Evolutionary conservation across 148 eudicot species (phyloP), one percentile per base, ranked within the genome.

Genomic region (Camellia sinensis): DNA sequence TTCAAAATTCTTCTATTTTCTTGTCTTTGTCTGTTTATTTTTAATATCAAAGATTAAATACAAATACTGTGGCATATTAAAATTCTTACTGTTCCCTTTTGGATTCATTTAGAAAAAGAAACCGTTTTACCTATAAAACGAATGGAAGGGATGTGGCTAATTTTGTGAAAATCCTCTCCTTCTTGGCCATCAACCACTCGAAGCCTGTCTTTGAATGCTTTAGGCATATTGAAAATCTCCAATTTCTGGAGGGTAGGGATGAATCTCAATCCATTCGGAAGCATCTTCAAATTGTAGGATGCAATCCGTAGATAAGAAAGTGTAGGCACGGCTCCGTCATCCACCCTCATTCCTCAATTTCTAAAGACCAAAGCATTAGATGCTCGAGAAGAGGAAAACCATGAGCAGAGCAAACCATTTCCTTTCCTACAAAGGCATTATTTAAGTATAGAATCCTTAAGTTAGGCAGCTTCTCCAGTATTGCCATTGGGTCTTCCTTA

Each of bases 211-310:
- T 41, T 5, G 52, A 69, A 45, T 45, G 19, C 19, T 43, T 45
- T 6, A 69, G 50, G 50, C 50, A 43, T 43, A 0, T 0, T 0
- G 0, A 0, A 0, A 69, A 69, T 45, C 1, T 0, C 0, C 53
- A 69, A 15, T 17, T 13, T 1, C 11, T 69, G n/a, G 10, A 69
- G 53, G 19, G 19, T 15, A 17, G 29, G 12, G 52, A 44, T 4
- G 12, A 66, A 81, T 54, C 22, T 41, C 22, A 83, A 68, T 46
- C 76, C 84, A 29, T 54, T 46, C 0, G 86, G 88, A 73, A 86
- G 6, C 79, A 12, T 45, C 76, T 22, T 12, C 76, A 81, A 29
- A 0, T 75, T 4, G 69, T 83, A 84, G 3, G 37, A 3, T n/a
- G 18, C 4, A 67, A 87, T 59, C 12, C 17, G 1, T 48, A 87